phyloP scores from a whole-genome alignment of 257 asterid genomes.

The Anisodus acutangulus region DNA sequence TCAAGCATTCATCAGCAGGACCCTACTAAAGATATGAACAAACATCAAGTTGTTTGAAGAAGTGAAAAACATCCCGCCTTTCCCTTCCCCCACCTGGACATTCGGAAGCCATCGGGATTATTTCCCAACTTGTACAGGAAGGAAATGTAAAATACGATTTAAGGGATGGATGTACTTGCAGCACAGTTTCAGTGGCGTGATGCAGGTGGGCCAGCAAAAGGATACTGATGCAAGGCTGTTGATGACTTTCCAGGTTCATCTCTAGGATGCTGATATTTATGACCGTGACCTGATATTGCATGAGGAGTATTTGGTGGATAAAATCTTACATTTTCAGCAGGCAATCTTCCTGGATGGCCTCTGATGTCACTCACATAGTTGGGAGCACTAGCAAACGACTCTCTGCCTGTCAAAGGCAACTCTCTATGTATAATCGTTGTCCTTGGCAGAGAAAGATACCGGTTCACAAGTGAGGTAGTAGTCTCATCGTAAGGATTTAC shows the following conservation, averaged over 20 bases:
- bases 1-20: neutral
- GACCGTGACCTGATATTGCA: constrained; percentile 41
- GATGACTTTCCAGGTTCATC: constrained; percentile 39
- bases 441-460: constrained; percentile 60
- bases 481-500: constrained; percentile 62
- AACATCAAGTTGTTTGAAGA: neutral
- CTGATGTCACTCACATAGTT: constrained; percentile 37
- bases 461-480: constrained; percentile 69
- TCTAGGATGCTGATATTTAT: constrained; percentile 33
- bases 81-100: neutral
- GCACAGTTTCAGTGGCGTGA: constrained; percentile 40
- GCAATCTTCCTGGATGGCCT: constrained; percentile 29
- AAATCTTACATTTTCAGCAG: constrained; percentile 41
- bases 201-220: constrained; percentile 65
- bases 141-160: neutral
- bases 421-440: constrained; percentile 35
- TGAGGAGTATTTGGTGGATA: constrained; percentile 39
- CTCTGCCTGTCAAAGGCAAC: constrained; percentile 39
- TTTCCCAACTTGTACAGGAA: constrained; percentile 4
- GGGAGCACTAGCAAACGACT: constrained; percentile 35
- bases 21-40: neutral
- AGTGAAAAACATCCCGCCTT: neutral
- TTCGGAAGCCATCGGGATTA: neutral
- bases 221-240: constrained; percentile 58
- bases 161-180: neutral